A percentile compares a stretch with the other conserved stretches of the same genome.
Evolutionary conservation across 2,329 filamentous ascomycete genomes (phyloP).

Genomic region (Monosporascus sp.): DNA sequence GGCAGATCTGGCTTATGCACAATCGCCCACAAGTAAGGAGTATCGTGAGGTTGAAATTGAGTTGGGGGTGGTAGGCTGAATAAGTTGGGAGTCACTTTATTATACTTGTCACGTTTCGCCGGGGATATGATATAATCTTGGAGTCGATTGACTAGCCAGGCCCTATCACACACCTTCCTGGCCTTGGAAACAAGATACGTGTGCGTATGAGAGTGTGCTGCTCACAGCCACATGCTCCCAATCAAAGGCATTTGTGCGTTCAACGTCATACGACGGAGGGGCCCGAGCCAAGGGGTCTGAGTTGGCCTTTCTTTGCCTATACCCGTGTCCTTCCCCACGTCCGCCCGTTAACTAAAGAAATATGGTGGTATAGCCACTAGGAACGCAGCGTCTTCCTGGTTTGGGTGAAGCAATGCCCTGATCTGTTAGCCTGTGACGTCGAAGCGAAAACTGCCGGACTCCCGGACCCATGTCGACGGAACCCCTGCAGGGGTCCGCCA

Average conservation of each 20-base stretch:
- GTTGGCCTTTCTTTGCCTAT: too few species aligned
- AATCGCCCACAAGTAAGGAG: too few species aligned
- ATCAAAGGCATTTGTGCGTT: constrained; percentile 1
- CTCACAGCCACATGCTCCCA: not conserved
- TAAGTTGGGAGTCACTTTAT: not conserved
- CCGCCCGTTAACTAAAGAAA: too few species aligned
- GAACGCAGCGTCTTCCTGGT: not conserved
- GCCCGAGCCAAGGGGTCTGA: not conserved
- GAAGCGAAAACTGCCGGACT: not conserved
- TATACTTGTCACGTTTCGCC: not conserved
- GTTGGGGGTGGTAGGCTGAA: not conserved
- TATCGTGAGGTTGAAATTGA: too few species aligned
- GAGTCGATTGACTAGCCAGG: too few species aligned
- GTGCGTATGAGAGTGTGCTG: not conserved
- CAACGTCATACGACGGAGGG: constrained; percentile 13
- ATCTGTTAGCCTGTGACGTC: not conserved
- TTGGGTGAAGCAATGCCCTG: not conserved
- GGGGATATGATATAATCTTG: too few species aligned
- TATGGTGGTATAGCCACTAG: not conserved
- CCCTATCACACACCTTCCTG: too few species aligned
- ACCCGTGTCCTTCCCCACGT: too few species aligned
- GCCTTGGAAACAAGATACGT: not conserved
- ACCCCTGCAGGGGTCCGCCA: too few species aligned
- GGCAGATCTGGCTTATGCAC: too few species aligned
- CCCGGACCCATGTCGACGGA: too few species aligned